Percentiles rank a stretch among this genome's conserved stretches.
phyloP scores from a whole-genome alignment of 805 yeast genomes.

The Candida krabiensis region DNA sequence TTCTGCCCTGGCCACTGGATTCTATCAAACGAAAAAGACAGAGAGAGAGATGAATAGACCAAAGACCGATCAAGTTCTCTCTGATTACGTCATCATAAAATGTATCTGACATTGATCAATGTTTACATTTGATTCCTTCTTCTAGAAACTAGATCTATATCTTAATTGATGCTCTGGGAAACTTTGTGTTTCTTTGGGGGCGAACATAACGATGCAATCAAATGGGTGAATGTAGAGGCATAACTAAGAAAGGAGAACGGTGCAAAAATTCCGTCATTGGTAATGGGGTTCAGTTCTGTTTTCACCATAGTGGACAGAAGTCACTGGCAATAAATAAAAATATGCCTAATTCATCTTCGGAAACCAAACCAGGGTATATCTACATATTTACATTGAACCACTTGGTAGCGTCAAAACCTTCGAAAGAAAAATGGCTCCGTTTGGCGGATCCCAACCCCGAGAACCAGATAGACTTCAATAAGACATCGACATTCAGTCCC shows the following conservation, averaged over 20 bases:
- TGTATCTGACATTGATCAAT: too few species aligned
- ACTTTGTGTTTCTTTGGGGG: too few species aligned
- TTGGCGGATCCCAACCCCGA: slow-evolving; percentile 30
- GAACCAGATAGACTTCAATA: slow-evolving; percentile 16
- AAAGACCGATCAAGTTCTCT: not conserved
- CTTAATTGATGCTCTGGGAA: too few species aligned
- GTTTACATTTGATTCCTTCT: too few species aligned
- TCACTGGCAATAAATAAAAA: not conserved
- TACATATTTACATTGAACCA: slow-evolving; percentile 50
- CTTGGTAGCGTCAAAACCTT: slow-evolving; percentile 31
- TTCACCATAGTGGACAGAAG: slow-evolving; percentile 31
- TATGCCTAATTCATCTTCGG: not conserved
- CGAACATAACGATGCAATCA: too few species aligned
- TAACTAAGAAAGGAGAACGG: slow-evolving; percentile 39
- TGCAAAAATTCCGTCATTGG: slow-evolving; percentile 35
- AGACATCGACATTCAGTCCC: slow-evolving; percentile 38
- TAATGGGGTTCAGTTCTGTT: slow-evolving; percentile 31
- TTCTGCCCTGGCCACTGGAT: not conserved
- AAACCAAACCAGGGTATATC: slow-evolving; percentile 40
- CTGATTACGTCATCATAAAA: slow-evolving; percentile 3
- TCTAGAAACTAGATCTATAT: too few species aligned
- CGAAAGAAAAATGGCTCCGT: slow-evolving; percentile 38
- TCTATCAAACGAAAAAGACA: not conserved
- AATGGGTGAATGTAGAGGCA: slow-evolving; percentile 42
- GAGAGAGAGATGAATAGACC: not conserved